Evolutionary conservation across 2,329 filamentous ascomycete species (phyloP).

Genomic region (Monosporascus sp.): DNA sequence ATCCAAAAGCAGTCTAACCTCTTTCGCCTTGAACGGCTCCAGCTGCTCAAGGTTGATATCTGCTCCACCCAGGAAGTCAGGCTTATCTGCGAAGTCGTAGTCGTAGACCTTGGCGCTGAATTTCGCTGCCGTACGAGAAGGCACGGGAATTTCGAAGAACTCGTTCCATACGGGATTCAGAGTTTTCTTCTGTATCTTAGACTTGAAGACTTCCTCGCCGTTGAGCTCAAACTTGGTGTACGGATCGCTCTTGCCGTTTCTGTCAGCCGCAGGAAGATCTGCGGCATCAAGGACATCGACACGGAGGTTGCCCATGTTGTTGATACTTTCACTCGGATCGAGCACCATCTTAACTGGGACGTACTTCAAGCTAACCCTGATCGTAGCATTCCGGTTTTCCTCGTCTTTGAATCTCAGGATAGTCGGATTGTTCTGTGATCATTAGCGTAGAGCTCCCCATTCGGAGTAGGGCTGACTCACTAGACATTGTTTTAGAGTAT

Average conservation of each 20-base stretch:
- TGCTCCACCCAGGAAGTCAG: constrained; percentile 78
- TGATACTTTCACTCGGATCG: constrained; percentile 93
- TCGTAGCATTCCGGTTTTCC: constrained; percentile 67
- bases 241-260: constrained; percentile 94
- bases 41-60: constrained; percentile 71
- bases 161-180: constrained; percentile 94
- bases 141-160: constrained; percentile 78
- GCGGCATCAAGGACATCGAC: constrained; percentile 86
- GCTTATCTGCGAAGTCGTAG: constrained; percentile 95
- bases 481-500: constrained; percentile 82
- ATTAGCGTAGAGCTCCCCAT: constrained; percentile 11
- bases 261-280: constrained; percentile 87
- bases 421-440: constrained; percentile 77
- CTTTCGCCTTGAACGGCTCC: constrained; percentile 78
- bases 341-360: constrained; percentile 91
- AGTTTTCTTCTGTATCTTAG: constrained; percentile 94
- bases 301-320: constrained; percentile 93
- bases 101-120: constrained; percentile 84
- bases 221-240: constrained; percentile 94
- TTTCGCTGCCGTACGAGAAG: constrained; percentile 77
- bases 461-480: constrained; percentile 40
- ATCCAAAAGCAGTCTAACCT: constrained; percentile 70
- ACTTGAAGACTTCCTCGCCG: constrained; percentile 87
- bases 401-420: constrained; percentile 73
- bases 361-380: constrained; percentile 92